These are phyloP conservation scores for Neurospora crassa DNA, from an alignment of 2,329 filamentous ascomycete species.

Conservation along the genomic window DNA sequence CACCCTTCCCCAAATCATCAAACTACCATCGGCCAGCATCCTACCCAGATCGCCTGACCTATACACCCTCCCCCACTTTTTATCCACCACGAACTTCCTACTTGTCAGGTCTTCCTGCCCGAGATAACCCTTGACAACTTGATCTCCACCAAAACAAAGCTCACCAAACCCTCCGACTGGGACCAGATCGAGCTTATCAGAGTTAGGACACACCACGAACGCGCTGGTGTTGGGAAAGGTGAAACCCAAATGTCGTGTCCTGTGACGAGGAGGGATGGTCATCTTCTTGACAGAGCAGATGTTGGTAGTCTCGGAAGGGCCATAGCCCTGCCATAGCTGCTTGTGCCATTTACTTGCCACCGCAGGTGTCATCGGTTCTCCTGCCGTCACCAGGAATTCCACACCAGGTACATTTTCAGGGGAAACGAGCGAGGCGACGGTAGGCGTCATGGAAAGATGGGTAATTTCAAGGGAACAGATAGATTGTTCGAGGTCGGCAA, in stretches of 20 bases:
- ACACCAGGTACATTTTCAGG: constrained; percentile 61
- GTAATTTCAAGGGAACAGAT: constrained; percentile 59
- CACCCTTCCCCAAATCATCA: constrained; percentile 62
- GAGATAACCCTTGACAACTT: constrained; percentile 69
- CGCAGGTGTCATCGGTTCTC: constrained; percentile 66
- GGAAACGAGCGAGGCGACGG: constrained; percentile 66
- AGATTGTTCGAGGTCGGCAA: constrained; percentile 58
- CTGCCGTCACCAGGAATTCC: constrained; percentile 68
- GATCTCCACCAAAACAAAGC: constrained; percentile 77
- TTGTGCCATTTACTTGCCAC: constrained; percentile 62
- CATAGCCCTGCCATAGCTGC: constrained; percentile 71
- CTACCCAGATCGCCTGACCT: constrained; percentile 75
- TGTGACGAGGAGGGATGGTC: constrained; percentile 34
- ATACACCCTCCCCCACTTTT: constrained; percentile 63
- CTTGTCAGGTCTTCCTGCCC: constrained; percentile 52
- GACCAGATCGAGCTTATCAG: constrained; percentile 36
- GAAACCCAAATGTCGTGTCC: constrained; percentile 66
- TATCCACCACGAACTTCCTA: constrained; percentile 60
- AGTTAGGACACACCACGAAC: constrained; percentile 42
- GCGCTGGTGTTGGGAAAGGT: constrained; percentile 68
- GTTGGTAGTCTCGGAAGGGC: constrained; percentile 79
- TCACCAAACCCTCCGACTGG: constrained; percentile 70
- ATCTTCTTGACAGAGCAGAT: constrained; percentile 71
- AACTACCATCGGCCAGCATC: constrained; percentile 65
- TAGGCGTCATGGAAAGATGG: constrained; percentile 78